phyloP scores from a whole-genome alignment of 495 filamentous ascomycete genomes.

The Tuber calosporum region DNA sequence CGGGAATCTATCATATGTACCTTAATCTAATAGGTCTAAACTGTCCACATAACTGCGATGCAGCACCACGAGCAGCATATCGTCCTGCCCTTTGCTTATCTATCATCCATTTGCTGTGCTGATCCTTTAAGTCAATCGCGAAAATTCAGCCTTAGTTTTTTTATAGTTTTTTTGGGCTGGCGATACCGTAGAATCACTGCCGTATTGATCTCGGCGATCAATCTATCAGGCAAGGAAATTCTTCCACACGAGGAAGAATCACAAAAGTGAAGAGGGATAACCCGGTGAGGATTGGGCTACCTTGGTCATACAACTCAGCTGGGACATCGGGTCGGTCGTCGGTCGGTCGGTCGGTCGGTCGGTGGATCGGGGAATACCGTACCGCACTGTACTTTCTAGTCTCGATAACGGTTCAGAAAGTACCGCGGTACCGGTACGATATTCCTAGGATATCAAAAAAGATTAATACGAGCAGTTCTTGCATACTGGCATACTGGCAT shows the following conservation, averaged over 20 bases:
- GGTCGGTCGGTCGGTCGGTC: no score
- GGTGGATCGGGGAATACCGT: no score
- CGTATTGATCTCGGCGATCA: neutral
- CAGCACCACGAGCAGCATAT: no score
- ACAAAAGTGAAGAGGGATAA: no score
- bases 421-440: neutral
- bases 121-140: neutral
- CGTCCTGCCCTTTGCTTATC: neutral
- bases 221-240: neutral
- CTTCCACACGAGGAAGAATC: no score
- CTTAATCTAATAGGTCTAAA: neutral
- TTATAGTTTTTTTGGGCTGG: neutral
- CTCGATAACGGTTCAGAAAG: neutral
- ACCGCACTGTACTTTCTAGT: no score
- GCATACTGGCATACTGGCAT: neutral
- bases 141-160: neutral
- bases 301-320: no score
- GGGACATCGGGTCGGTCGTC: no score
- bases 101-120: neutral
- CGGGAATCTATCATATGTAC: no score
- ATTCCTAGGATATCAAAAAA: neutral
- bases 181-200: neutral
- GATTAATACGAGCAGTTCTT: neutral
- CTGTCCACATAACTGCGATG: neutral
- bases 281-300: no score